These are phyloP conservation scores for Plantago major DNA, from an alignment of 257 asterid species.

Conservation along the genomic window DNA sequence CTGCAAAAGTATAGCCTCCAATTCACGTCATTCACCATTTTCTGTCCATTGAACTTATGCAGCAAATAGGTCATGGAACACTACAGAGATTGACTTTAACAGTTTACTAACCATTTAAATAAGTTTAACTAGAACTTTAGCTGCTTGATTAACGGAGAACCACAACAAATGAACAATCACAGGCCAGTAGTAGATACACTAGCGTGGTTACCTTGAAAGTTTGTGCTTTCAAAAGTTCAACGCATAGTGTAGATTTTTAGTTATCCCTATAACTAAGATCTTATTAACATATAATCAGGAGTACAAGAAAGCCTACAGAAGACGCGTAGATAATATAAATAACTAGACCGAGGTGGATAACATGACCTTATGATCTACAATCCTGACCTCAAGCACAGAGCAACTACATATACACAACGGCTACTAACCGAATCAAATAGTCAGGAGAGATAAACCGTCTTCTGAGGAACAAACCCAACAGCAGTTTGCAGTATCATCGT, in stretches of 20 bases:
- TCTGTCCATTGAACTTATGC: conserved; percentile 13
- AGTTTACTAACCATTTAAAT: background rate
- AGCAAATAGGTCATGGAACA: conserved; percentile 9
- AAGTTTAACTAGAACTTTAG: background rate
- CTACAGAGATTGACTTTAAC: conserved; percentile 24
- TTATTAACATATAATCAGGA: background rate
- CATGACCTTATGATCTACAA: conserved; percentile 4
- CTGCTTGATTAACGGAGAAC: background rate
- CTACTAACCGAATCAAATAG: conserved; percentile 16
- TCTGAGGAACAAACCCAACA: conserved; percentile 3
- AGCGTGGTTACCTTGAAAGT: background rate
- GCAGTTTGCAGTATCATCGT: conserved; percentile 1
- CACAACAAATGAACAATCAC: background rate
- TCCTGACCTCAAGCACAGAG: conserved; percentile 15
- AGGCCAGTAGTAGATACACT: too few relatives aligned
- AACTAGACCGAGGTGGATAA: conserved; percentile 7
- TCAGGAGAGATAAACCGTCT: background rate
- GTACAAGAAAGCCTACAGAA: background rate
- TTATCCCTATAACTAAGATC: background rate
- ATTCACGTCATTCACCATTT: background rate
- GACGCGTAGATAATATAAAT: background rate
- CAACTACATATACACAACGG: conserved; percentile 30
- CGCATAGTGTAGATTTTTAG: background rate
- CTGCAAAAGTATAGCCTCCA: background rate
- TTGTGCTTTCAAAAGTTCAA: background rate